Conservation (phyloP, 2,329 filamentous ascomycete genomes). For the Alternaria longipes region DNA sequence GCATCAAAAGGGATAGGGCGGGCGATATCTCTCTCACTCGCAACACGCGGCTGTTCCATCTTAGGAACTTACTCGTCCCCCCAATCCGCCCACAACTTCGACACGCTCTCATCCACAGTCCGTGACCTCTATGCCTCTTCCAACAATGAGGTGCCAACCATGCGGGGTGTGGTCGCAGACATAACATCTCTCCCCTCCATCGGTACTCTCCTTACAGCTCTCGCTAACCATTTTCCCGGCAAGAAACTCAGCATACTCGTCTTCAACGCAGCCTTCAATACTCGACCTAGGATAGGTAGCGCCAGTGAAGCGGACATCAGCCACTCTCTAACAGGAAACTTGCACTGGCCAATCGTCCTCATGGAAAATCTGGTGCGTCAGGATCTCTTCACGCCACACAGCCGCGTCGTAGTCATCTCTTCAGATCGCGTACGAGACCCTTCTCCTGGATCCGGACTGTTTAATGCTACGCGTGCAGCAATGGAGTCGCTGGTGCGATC, state of each 20-base stretch:
- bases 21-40: conserved; percentile 41
- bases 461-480: conserved; percentile 32
- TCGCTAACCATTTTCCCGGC: conserved; percentile 24
- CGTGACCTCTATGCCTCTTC: conserved; percentile 22
- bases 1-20: conserved; percentile 44
- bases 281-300: conserved; percentile 16
- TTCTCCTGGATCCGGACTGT: conserved; percentile 21
- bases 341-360: conserved; percentile 19
- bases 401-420: conserved; percentile 35
- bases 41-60: conserved; percentile 40
- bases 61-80: conserved; percentile 42
- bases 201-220: conserved; percentile 14
- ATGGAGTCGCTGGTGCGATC: conserved; percentile 31
- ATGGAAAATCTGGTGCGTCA: conserved; percentile 33
- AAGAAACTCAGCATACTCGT: conserved; percentile 38
- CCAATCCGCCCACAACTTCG: conserved; percentile 35
- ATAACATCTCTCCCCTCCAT: conserved; percentile 30
- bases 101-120: conserved; percentile 33
- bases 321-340: conserved; percentile 18
- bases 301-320: conserved; percentile 24
- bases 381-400: not conserved
- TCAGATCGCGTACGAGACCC: conserved; percentile 29
- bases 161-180: conserved; percentile 35
- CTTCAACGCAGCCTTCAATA: conserved; percentile 28
- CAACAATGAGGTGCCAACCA: conserved; percentile 14